Evolutionary conservation across 1,284 basidiomycete genomes (phyloP), one percentile per base, ranked within the genome.

Genomic region (Rhodotorula sp.): DNA sequence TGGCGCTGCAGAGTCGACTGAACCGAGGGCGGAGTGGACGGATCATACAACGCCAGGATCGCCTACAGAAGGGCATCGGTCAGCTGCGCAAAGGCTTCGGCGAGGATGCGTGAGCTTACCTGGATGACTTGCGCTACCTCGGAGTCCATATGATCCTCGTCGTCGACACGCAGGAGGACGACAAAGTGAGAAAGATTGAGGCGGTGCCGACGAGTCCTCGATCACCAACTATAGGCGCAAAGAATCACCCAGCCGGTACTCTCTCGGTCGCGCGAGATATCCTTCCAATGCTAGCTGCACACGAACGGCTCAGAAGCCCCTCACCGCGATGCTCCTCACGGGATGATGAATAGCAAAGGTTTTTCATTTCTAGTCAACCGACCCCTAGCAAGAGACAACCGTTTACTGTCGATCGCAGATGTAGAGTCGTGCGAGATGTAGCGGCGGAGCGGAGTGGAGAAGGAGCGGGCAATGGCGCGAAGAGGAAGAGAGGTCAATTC

Each of bases 91-190:
- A 20, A 26, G 5, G n/a, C 18, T 34, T 3, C 21, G 12, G 5
- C 23, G 21, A 61, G 58, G 3, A 31, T 39, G 5, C 0, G 10
- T 0, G 31, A 6, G 56, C 62, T 29, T 21, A 64, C 73, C 58
- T 73, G 62, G 10, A 73, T 62, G 46, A 75, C 64, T 54, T 73
- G 71, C 2, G 52, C 46, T 3, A 71, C 47, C 21, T 74, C 73
- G 3, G 26, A 23, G 7, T 74, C 67, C 73, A 74, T 74, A 43
- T 43, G 39, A 8, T 43, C 12, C 39, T 43, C 39, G 39, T 43
- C 39, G 39, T 43, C 43, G n/a, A 21, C 34, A 18, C 43, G 31
- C 26, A 10, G 58, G 6, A n/a, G 15, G 12, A 62, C 34, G 31
- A 3, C 14, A 46, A 34, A 52, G 23, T 29, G 39, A 29, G 21